phyloP scores from a whole-genome alignment of 2,329 filamentous ascomycete genomes.

The Colletotrichum sublineola region DNA sequence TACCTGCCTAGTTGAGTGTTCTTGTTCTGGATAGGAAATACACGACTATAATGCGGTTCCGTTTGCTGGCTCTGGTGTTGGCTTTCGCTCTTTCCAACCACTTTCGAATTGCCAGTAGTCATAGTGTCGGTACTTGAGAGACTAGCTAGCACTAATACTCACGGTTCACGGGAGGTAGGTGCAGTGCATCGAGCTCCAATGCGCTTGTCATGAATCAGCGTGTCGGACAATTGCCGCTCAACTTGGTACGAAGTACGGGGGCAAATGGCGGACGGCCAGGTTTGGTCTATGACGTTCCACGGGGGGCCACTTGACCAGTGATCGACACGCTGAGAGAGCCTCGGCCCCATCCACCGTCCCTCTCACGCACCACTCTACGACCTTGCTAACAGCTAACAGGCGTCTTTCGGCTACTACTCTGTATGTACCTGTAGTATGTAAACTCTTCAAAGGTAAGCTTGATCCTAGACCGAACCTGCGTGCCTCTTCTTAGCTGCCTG shows the following conservation, averaged over 20 bases:
- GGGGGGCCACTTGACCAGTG: conserved; percentile 23
- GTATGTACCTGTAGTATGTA: too few species aligned
- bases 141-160: neutral
- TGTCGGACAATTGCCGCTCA: conserved; percentile 8
- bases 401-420: neutral
- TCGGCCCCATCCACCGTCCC: conserved; percentile 18
- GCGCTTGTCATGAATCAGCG: neutral
- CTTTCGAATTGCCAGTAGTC: neutral
- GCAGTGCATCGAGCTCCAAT: neutral
- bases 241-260: too few species aligned
- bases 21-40: neutral
- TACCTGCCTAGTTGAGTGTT: too few species aligned
- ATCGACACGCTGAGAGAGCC: conserved; percentile 35
- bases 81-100: neutral
- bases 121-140: neutral
- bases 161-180: neutral
- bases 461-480: too few species aligned
- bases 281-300: conserved; percentile 21
- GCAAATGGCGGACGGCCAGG: conserved; percentile 7
- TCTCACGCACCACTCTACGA: neutral
- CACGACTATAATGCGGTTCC: neutral
- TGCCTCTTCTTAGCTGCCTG: neutral
- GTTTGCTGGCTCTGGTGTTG: neutral
- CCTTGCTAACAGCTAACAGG: neutral
- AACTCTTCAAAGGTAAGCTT: too few species aligned